phyloP scores from a whole-genome alignment of 148 eudicot species.

The Arbutus unedo region DNA sequence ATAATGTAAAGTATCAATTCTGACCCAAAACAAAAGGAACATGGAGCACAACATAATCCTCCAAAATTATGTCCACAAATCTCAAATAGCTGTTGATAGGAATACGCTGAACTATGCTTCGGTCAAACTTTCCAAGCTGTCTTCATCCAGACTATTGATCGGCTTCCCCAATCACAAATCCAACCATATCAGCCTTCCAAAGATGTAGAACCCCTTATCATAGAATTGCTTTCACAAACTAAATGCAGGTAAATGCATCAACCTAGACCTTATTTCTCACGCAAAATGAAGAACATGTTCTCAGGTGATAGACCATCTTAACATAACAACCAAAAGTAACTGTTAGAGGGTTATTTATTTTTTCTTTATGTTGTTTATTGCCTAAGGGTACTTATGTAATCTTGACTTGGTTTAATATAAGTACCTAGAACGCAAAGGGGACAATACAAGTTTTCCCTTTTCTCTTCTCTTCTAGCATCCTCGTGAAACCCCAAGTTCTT shows the following conservation, averaged over 20 bases:
- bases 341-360: background rate
- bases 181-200: background rate
- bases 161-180: background rate
- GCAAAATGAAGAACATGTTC: background rate
- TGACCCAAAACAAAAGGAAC: background rate
- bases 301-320: background rate
- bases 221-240: background rate
- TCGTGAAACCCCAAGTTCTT: too few relatives aligned
- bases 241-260: background rate
- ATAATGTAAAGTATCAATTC: background rate
- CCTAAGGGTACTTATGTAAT: too few relatives aligned
- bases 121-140: background rate
- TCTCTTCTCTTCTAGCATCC: too few relatives aligned
- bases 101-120: background rate
- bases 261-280: background rate
- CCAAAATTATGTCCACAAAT: background rate
- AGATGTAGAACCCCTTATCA: background rate
- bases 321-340: background rate
- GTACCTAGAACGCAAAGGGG: too few relatives aligned
- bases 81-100: background rate
- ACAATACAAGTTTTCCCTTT: too few relatives aligned
- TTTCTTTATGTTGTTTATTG: too few relatives aligned
- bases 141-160: background rate
- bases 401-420: too few relatives aligned
- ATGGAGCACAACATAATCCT: background rate